A percentile compares a stretch with the other conserved stretches of the same genome.
phyloP scores from a whole-genome alignment of 2,329 filamentous ascomycete species.

The Exophiala lecanii-corni region DNA sequence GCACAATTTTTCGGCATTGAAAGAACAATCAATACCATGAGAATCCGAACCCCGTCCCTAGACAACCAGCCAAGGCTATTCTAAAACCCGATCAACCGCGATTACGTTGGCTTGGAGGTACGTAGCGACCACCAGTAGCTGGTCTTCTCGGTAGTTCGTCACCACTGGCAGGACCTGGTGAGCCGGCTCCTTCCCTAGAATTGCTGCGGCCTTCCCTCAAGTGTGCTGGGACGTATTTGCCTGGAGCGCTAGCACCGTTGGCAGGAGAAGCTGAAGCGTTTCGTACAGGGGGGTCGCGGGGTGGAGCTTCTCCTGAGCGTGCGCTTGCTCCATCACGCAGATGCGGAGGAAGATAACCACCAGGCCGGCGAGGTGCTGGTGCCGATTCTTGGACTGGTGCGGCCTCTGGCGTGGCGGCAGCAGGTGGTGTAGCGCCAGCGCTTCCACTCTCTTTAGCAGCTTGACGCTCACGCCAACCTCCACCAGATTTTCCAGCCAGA shows the following conservation, averaged over 20 bases:
- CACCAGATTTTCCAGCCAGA: slow-evolving; percentile 47
- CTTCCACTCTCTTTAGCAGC: slow-evolving; percentile 43
- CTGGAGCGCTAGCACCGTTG: slow-evolving; percentile 27
- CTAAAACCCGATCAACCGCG: slow-evolving; percentile 6
- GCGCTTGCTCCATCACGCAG: slow-evolving; percentile 30
- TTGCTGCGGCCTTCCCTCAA: slow-evolving; percentile 30
- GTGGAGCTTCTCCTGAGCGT: slow-evolving; percentile 20
- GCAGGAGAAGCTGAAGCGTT: slow-evolving; percentile 27
- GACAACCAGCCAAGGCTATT: background rate
- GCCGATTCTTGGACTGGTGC: slow-evolving; percentile 14
- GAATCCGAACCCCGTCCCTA: background rate
- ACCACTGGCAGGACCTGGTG: slow-evolving; percentile 15
- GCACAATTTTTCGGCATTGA: slow-evolving; percentile 8
- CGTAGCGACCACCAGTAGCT: slow-evolving; percentile 19
- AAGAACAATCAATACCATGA: slow-evolving; percentile 4
- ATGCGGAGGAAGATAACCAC: slow-evolving; percentile 37
- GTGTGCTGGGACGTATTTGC: slow-evolving; percentile 32
- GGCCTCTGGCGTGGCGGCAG: slow-evolving; percentile 9
- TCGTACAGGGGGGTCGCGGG: slow-evolving; percentile 29
- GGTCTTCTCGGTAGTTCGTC: slow-evolving; percentile 20
- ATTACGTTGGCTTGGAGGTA: slow-evolving; percentile 25
- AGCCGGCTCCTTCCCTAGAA: slow-evolving; percentile 19
- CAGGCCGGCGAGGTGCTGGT: slow-evolving; percentile 29
- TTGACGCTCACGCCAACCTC: slow-evolving; percentile 57
- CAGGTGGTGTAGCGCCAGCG: slow-evolving; percentile 3